Conservation (phyloP, 306 rosid species). For the Benincasa hispida region DNA sequence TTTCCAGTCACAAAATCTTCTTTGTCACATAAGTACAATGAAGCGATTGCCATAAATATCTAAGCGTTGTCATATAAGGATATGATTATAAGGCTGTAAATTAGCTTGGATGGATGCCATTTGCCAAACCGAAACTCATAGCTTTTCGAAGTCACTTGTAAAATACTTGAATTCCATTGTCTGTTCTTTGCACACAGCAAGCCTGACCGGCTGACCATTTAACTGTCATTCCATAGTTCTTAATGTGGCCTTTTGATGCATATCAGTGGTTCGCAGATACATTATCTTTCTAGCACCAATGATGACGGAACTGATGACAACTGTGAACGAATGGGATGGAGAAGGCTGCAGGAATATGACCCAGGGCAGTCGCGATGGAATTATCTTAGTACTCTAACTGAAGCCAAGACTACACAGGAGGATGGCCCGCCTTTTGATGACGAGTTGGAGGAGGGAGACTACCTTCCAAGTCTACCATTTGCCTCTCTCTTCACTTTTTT, state of each 20-base stretch:
- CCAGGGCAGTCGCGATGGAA: conserved; percentile 69
- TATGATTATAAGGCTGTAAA: background rate
- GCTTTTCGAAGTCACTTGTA: background rate
- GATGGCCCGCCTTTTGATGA: conserved; percentile 40
- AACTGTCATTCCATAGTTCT: conserved; percentile 5
- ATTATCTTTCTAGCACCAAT: conserved; percentile 66
- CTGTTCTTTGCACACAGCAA: conserved; percentile 1
- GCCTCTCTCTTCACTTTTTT: conserved; percentile 76
- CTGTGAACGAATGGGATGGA: conserved; percentile 74
- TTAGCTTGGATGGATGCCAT: background rate
- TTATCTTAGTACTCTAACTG: conserved; percentile 51
- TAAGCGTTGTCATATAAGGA: background rate
- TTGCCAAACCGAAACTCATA: background rate
- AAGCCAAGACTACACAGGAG: conserved; percentile 37
- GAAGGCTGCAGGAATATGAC: conserved; percentile 58
- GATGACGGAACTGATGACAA: conserved; percentile 57
- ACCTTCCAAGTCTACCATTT: conserved; percentile 82
- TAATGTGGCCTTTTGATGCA: conserved; percentile 18
- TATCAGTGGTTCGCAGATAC: conserved; percentile 69
- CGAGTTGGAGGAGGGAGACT: conserved; percentile 68
- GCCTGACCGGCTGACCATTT: background rate
- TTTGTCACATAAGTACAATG: background rate
- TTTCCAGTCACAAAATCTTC: background rate
- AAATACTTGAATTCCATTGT: background rate
- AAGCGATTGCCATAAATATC: background rate